These are phyloP conservation scores for Neopestalotiopsis sp. DNA, from an alignment of 2,329 filamentous ascomycete species.

Conservation along the genomic window DNA sequence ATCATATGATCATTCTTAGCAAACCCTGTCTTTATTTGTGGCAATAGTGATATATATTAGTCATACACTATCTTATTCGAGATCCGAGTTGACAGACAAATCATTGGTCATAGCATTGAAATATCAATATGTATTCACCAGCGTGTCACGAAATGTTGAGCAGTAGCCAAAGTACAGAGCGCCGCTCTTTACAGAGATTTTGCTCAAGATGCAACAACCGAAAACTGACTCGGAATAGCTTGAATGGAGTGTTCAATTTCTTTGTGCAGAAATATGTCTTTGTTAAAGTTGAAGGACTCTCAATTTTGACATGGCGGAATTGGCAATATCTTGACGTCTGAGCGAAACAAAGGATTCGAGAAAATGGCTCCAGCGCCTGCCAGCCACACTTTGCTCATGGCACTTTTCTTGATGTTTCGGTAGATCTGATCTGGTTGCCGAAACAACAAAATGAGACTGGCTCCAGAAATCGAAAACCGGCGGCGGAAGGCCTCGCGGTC, in stretches of 20 bases:
- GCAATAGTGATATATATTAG: not conserved
- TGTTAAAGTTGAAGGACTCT: not conserved
- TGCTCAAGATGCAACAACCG: not conserved
- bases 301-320: not conserved
- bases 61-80: not conserved
- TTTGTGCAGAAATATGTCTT: not conserved
- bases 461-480: not conserved
- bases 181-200: not conserved
- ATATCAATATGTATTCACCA: not conserved
- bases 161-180: no score
- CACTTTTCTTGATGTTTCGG: not conserved
- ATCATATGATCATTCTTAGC: not conserved
- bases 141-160: not conserved
- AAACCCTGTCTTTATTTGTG: not conserved
- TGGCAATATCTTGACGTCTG: not conserved
- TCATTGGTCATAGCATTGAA: no score
- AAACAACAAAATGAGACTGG: not conserved
- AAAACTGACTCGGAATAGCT: not conserved
- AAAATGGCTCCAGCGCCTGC: not conserved
- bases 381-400: not conserved
- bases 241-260: not conserved
- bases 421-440: not conserved
- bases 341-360: not conserved
- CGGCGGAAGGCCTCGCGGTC: not conserved
- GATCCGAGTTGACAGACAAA: not conserved